These are phyloP conservation scores for Viola pubescens DNA, from an alignment of 441 rosid genomes.

Conservation along the genomic window DNA sequence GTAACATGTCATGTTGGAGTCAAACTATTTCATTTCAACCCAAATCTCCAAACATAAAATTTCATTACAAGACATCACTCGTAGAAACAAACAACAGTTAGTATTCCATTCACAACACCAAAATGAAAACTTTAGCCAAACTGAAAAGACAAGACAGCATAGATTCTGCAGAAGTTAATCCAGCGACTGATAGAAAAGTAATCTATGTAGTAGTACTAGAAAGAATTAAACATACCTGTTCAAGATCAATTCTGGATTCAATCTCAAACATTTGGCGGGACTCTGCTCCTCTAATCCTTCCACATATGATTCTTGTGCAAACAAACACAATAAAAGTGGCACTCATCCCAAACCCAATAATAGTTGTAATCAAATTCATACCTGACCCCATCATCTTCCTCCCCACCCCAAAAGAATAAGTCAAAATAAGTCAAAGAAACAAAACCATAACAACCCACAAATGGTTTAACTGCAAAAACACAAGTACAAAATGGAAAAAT, in stretches of 20 bases:
- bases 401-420: not conserved
- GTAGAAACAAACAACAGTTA: no score
- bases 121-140: no score
- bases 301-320: constrained; percentile 51
- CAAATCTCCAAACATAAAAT: no score
- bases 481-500: not conserved
- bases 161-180: no score
- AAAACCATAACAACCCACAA: not conserved
- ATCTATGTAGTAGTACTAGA: not conserved
- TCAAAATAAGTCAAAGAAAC: not conserved
- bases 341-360: constrained; percentile 61
- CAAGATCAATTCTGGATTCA: constrained; percentile 42
- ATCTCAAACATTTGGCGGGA: constrained; percentile 40
- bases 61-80: no score
- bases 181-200: no score
- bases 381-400: constrained; percentile 36
- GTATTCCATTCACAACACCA: no score
- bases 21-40: no score
- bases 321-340: constrained; percentile 52
- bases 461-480: not conserved
- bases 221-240: constrained; percentile 32
- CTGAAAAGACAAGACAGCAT: no score
- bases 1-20: no score
- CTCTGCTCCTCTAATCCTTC: constrained; percentile 35
- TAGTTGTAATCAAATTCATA: constrained; percentile 45